A percentile compares a stretch with the other conserved stretches of the same genome.
These are phyloP conservation scores for Solanum hybrid DNA, from an alignment of 305 asterid genomes.

Conservation along the genomic window DNA sequence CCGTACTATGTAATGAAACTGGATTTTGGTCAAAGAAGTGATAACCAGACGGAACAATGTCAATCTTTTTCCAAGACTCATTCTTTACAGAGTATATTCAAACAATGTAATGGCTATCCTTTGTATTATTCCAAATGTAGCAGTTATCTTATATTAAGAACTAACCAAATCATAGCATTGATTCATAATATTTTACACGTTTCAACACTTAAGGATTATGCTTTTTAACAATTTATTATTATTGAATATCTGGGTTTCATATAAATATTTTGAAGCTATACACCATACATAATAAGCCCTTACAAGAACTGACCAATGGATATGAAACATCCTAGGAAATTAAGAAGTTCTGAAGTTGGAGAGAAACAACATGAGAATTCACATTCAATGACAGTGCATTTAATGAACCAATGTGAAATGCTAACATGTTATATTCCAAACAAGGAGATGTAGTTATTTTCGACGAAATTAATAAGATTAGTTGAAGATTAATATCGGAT, in stretches of 20 bases:
- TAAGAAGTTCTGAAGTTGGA: not conserved
- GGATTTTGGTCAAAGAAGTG: not conserved
- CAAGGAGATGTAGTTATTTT: not conserved
- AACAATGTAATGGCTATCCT: not conserved
- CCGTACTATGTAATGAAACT: not conserved
- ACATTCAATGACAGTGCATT: not conserved
- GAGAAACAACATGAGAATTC: not conserved
- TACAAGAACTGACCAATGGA: not conserved
- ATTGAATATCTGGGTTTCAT: not conserved
- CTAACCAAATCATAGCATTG: not conserved
- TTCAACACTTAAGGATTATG: not conserved
- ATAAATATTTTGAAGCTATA: not conserved
- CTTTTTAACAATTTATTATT: no score
- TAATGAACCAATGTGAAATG: not conserved
- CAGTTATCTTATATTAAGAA: no score
- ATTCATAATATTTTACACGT: not conserved
- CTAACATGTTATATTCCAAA: not conserved
- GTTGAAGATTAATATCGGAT: not conserved
- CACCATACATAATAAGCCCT: not conserved
- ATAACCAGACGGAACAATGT: not conserved
- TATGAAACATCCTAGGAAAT: not conserved
- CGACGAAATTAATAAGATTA: not conserved
- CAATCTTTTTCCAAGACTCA: not conserved
- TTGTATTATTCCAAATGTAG: not conserved
- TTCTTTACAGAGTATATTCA: not conserved